phyloP scores from a whole-genome alignment of 345 rosid genomes.

The Syzygium jambos region DNA sequence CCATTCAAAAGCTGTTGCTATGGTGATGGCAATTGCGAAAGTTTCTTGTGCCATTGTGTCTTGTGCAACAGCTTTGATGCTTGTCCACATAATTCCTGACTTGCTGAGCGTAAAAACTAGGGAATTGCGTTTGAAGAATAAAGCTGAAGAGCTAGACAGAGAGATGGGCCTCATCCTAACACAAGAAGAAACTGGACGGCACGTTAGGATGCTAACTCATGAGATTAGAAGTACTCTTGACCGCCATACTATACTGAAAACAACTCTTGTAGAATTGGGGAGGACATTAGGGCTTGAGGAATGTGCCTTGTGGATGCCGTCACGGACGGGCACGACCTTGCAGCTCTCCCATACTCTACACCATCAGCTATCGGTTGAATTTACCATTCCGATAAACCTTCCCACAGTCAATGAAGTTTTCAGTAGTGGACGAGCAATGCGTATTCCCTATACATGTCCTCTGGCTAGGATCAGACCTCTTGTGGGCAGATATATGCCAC shows the following conservation, averaged over 20 bases:
- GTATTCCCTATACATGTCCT: constrained; percentile 64
- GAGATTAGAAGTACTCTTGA: constrained; percentile 92
- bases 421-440: constrained; percentile 53
- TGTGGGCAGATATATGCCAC: constrained; percentile 49
- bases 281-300: constrained; percentile 75
- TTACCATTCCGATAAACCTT: constrained; percentile 49
- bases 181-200: constrained; percentile 89
- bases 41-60: constrained; percentile 83
- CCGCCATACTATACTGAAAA: constrained; percentile 67
- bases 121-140: constrained; percentile 69
- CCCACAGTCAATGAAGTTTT: constrained; percentile 58
- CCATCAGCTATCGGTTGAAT: constrained; percentile 55
- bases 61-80: constrained; percentile 78
- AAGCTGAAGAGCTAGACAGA: constrained; percentile 79
- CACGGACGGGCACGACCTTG: constrained; percentile 45
- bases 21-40: constrained; percentile 78
- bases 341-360: constrained; percentile 72
- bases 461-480: constrained; percentile 67
- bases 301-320: constrained; percentile 97
- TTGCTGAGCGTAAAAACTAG: constrained; percentile 73
- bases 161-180: constrained; percentile 91
- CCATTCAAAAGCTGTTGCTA: constrained; percentile 78
- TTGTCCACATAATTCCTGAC: constrained; percentile 92
- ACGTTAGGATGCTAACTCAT: constrained; percentile 93
- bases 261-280: constrained; percentile 92